Evolutionary conservation across 2,329 filamentous ascomycete genomes (phyloP).

Genomic region (Zymoseptoria pseudotritici): DNA sequence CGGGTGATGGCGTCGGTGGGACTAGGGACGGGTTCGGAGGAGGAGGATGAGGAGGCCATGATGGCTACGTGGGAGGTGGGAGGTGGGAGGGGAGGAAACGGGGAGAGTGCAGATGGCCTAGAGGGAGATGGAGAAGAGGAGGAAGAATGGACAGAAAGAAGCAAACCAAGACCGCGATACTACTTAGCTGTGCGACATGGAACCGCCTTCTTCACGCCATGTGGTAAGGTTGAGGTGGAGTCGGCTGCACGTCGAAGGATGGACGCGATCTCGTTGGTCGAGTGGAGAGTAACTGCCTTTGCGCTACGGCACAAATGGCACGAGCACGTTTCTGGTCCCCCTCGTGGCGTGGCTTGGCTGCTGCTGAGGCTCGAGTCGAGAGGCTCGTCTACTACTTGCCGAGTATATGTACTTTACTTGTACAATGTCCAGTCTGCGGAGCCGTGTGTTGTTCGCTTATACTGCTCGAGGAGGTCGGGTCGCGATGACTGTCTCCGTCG

Average conservation of each 20-base stretch:
- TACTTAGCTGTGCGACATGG: not conserved
- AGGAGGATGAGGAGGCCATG: slow-evolving; percentile 17
- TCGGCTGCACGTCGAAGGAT: not conserved
- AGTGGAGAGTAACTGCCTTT: too few species aligned
- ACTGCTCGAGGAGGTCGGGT: too few species aligned
- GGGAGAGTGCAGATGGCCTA: not conserved
- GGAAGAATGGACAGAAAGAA: not conserved
- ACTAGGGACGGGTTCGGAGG: slow-evolving; percentile 7
- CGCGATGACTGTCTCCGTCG: too few species aligned
- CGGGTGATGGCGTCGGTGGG: slow-evolving; percentile 17
- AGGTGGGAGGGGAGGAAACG: not conserved
- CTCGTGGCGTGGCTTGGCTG: not conserved
- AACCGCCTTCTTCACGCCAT: not conserved
- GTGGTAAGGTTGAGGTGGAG: not conserved
- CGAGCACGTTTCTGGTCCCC: not conserved
- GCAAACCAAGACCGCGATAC: not conserved
- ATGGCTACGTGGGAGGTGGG: too few species aligned
- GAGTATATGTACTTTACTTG: too few species aligned
- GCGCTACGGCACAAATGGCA: too few species aligned
- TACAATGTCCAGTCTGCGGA: too few species aligned
- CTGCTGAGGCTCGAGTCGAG: too few species aligned
- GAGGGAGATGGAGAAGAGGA: not conserved
- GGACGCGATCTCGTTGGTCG: not conserved
- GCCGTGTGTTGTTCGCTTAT: too few species aligned
- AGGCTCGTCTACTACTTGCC: too few species aligned